Evolutionary conservation across 2,329 filamentous ascomycete species (phyloP).

Genomic region (Rhinocladiella similis): DNA sequence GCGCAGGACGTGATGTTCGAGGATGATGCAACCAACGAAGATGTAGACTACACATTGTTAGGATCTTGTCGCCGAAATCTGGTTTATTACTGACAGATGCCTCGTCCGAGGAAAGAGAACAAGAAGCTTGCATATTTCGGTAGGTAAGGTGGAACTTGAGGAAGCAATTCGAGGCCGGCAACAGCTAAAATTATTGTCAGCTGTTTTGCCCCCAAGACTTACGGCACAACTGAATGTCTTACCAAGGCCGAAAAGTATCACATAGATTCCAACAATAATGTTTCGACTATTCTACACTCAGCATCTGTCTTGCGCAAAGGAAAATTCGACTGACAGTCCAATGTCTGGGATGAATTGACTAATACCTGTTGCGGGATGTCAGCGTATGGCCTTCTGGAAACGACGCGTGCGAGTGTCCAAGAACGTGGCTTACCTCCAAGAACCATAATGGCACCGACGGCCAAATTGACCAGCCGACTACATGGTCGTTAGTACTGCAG

Average conservation of each 20-base stretch:
- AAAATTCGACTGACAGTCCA: constrained; percentile 31
- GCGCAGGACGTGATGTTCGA: constrained; percentile 66
- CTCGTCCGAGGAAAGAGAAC: constrained; percentile 95
- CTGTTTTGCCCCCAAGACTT: neutral
- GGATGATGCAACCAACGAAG: constrained; percentile 84
- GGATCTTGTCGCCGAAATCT: neutral
- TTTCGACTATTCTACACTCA: constrained; percentile 54
- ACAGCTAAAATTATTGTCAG: constrained; percentile 54
- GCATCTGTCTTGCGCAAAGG: constrained; percentile 5
- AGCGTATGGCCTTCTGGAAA: constrained; percentile 32
- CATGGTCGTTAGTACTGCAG: constrained; percentile 7
- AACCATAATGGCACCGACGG: constrained; percentile 80
- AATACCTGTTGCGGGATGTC: constrained; percentile 35
- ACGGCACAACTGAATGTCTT: constrained; percentile 36
- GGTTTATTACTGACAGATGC: constrained; percentile 70
- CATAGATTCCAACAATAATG: constrained; percentile 80
- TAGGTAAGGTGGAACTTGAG: constrained; percentile 83
- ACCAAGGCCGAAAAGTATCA: constrained; percentile 88
- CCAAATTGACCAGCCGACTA: constrained; percentile 94
- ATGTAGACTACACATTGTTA: constrained; percentile 72
- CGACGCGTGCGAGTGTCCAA: constrained; percentile 1
- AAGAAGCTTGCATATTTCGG: constrained; percentile 95
- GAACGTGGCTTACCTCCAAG: constrained; percentile 66
- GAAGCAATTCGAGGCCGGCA: constrained; percentile 76
- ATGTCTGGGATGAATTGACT: constrained; percentile 46